Evolutionary conservation across 2,329 filamentous ascomycete species (phyloP), one percentile per base, ranked within the genome.

Genomic region (Aspergillus ibericus): DNA sequence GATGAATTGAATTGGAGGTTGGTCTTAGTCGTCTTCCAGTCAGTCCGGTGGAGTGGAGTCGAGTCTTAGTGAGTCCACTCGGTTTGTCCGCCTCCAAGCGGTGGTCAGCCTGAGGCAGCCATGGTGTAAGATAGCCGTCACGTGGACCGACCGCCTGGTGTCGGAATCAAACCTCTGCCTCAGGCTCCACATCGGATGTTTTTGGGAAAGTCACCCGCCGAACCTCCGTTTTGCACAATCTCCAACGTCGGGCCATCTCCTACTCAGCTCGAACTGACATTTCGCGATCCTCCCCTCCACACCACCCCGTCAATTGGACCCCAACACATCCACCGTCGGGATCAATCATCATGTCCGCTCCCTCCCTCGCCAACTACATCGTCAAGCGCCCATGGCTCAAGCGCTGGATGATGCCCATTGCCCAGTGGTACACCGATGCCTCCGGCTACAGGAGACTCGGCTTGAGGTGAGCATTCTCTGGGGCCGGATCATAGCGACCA

Each of bases 371-470:
- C 72, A 89, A 86, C 70, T 93, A 87, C 75, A 85, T 97, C 75
- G 75, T 87, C 75, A 89, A 89, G 83, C 88, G 92, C 73, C 93
- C 93, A 68, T 96, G 91, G 91, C 86, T 98, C 74, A 81, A 83
- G 78, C 88, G 83, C 70, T 83, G 89, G 81, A 81, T 98, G 78
- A 86, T 82, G 82, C 95, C 95, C 67, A 75, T 96, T 66, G 86
- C 93, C 78, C 85, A 87, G 73, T 96, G 92, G 92, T 98, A 98
- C 82, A 81, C 81, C 80, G 89, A 93, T 76, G 89, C 92, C 71
- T 85, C 93, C 70, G 93, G 93, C 76, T 96, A 97, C 85, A 89
- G 92, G 80, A 87, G 93, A 85, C 84, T 97, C 73, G 93, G 93
- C 73, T 84, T 97, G 80, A 90, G 84, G 92, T 96, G 89, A 77